These are phyloP conservation scores for Nicotiana tabacum DNA, from an alignment of 257 asterid genomes.

Conservation along the genomic window DNA sequence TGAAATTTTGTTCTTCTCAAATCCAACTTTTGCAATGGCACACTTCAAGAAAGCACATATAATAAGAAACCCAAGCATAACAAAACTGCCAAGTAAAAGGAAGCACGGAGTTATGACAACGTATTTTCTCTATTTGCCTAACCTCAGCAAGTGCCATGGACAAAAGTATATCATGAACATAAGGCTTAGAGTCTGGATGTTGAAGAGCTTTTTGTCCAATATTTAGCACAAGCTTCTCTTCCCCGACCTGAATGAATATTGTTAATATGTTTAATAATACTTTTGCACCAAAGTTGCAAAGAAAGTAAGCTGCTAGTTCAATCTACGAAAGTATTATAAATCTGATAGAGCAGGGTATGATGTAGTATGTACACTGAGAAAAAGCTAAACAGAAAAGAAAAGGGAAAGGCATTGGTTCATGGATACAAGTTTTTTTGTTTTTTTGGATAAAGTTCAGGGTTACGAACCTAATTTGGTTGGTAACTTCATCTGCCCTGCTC, in stretches of 20 bases:
- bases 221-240: constrained; percentile 85
- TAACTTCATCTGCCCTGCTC: neutral
- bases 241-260: constrained; percentile 66
- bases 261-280: neutral
- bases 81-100: constrained; percentile 43
- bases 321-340: neutral
- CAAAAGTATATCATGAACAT: constrained; percentile 79
- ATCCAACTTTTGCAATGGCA: constrained; percentile 81
- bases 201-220: constrained; percentile 82
- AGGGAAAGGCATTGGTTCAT: neutral
- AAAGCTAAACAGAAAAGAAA: neutral
- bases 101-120: constrained; percentile 31
- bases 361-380: neutral
- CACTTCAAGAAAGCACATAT: constrained; percentile 92
- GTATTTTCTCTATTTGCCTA: constrained; percentile 36
- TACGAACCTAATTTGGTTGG: neutral
- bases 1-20: constrained; percentile 85
- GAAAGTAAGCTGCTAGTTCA: neutral
- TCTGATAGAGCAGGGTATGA: neutral
- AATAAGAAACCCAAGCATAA: constrained; percentile 66
- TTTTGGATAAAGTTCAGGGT: neutral
- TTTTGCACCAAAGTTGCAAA: constrained; percentile 7
- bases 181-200: constrained; percentile 72
- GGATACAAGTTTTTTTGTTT: neutral
- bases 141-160: constrained; percentile 99